Base-by-base conservation (phyloP, 2,329 filamentous ascomycete species). In the Zopfia rhizophila region DNA sequence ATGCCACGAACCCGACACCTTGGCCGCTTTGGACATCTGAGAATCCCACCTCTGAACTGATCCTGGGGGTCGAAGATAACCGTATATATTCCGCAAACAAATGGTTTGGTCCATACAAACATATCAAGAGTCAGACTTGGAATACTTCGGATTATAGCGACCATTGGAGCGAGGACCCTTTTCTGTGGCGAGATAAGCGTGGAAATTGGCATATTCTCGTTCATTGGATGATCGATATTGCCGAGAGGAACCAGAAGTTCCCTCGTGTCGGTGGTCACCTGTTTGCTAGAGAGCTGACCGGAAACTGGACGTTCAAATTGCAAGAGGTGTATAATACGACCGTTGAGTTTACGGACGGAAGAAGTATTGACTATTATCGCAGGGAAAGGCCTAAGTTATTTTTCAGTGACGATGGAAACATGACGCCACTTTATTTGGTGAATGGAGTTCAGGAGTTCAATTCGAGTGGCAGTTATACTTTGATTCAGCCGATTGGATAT, bases 341-440 rank as follows among this genome's bases (percentile, higher is more conserved):
- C 3, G 57, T 62, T 6, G 16, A 7, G 2, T 77, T 74, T 38
- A 72, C 70, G 0, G 78, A 81, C 51, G 77, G 78, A 0, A 63
- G 62, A 0, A 59, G 48, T 17, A 63, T 68, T 30, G 62, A 69
- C 3, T 77, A 73, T 24, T 74, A 75, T 38, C 66, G 78, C 2
- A 58, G 78, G 10, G 78, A 81, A 51, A 61, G 78, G 2, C 76
- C 78, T 0, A 78, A 80, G 65, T 35, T 81, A 4, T 78, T 74
- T 38, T 79, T 80, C 13, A 78, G 75, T 44, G 61, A 71, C 1
- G 77, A 80, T 45, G 73, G 73, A 0, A 44, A 70, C n/a, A 66
- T 78, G 66, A 76, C 68, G 11, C 77, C 78, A 2, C 48, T 81
- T 29, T 78, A 78, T 40, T 37, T 81, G 47, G 62, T 73, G 1